Evolutionary conservation across 129 eudicot genomes (phyloP), one percentile per base, ranked within the genome.

Genomic region (Chrysanthemum seticuspe): DNA sequence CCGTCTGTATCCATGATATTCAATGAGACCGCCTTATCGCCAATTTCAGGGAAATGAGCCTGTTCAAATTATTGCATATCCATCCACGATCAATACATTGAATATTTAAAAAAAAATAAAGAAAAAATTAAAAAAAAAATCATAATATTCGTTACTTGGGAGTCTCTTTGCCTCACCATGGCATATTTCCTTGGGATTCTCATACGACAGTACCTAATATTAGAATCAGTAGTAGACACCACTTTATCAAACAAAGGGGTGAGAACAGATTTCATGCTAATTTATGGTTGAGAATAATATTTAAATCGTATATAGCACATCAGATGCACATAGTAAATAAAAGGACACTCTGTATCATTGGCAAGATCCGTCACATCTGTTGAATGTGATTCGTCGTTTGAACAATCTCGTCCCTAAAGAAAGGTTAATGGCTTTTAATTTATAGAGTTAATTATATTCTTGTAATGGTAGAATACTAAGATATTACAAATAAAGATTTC

Each of bases 1-100:
- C 90, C 90, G 58, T 83, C 80, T 21, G 84, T 85, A 73, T 88
- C 95, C 29, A 72, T 67, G 64, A 88, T 40, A 47, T 72, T 73
- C 61, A 88, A 21, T 7, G 63, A 78, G 13, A 58, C 16, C 13
- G 69, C 75, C 40, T 70, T 68, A 16, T 77, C 56, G 11, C 44
- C 81, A 83, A 83, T 65, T 19, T 58, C 58, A 4, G 88, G 90
- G 71, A 85, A 80, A 71, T 31, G 79, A 49, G 80, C 85, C 95
- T 88, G 85, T 36, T 61, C 53, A 55, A 62, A 15, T 10, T 15
- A 61, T 50, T 62, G 23, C 66, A 31, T 13, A 44, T 40, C 72
- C 36, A 27, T 44, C 12, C 74, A 36, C 44, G 7, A 60, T 60
- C 2, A 19, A 25, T 44, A 60, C 6, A 21, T 6, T 29, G 14